Percentiles rank a stretch among this genome's conserved stretches.
Conservation (phyloP, 164 flowering plant species). For the Macadamia tetraphylla region DNA sequence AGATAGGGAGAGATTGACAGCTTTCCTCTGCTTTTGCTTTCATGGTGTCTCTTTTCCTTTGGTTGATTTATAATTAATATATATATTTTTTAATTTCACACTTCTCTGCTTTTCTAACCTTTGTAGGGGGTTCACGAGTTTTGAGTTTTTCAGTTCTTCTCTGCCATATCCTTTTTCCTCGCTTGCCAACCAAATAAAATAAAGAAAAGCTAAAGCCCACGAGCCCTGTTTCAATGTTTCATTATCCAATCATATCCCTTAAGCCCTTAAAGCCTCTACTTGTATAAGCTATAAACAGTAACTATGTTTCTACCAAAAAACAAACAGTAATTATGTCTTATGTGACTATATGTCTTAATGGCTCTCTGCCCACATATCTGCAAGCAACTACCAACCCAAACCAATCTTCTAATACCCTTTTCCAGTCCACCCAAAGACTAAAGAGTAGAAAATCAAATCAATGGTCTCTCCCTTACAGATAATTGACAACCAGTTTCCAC, state of each 20-base stretch:
- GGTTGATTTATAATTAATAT: no score
- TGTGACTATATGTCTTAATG: no score
- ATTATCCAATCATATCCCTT: slow-evolving; percentile 38
- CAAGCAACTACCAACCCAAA: neutral
- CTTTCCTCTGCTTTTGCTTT: neutral
- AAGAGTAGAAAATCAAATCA: no score
- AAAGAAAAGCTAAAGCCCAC: slow-evolving; percentile 37
- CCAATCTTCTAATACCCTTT: no score
- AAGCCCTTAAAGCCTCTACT: slow-evolving; percentile 9
- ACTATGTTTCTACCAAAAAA: no score
- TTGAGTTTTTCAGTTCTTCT: neutral
- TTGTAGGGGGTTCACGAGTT: slow-evolving; percentile 22
- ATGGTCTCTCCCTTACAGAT: no score
- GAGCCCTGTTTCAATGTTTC: slow-evolving; percentile 47
- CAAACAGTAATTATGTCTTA: no score
- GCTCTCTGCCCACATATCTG: no score
- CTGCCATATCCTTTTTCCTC: slow-evolving; percentile 19
- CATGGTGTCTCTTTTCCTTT: neutral
- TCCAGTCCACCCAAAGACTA: neutral
- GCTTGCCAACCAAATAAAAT: slow-evolving; percentile 10
- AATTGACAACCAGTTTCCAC: no score
- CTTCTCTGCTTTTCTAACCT: neutral
- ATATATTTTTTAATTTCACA: neutral
- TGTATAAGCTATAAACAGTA: no score
- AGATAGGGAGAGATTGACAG: slow-evolving; percentile 16